These are phyloP conservation scores for Brettanomyces naardenensis DNA, from an alignment of 805 yeast species.

Conservation along the genomic window DNA sequence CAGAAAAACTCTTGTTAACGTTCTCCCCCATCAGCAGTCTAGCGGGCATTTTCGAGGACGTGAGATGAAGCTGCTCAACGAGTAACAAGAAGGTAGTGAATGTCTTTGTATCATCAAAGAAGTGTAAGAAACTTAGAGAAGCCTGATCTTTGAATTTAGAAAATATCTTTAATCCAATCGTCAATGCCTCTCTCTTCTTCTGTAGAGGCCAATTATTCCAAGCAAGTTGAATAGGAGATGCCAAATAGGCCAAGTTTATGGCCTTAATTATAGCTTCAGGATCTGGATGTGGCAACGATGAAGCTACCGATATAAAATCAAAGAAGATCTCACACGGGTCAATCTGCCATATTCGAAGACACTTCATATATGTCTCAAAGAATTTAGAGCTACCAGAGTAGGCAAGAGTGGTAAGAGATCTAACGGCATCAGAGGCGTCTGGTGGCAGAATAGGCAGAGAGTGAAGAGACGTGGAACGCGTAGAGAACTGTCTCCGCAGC, in stretches of 20 bases:
- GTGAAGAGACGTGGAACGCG: not conserved
- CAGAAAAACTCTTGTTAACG: constrained; percentile 6
- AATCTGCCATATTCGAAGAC: constrained; percentile 25
- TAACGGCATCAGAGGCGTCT: constrained; percentile 5
- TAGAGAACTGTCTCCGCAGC: constrained; percentile 4
- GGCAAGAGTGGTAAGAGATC: constrained; percentile 10
- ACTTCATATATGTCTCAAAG: constrained; percentile 19
- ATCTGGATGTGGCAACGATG: constrained; percentile 6
- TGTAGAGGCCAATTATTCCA: constrained; percentile 20
- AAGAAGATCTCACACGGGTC: constrained; percentile 22
- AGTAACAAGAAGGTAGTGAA: constrained; percentile 16
- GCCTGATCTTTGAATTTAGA: not conserved
- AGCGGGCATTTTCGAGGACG: constrained; percentile 7
- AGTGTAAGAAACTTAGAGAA: constrained; percentile 6
- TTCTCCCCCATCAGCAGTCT: constrained; percentile 8
- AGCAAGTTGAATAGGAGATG: constrained; percentile 18
- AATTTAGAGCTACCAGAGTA: constrained; percentile 16
- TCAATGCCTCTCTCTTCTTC: constrained; percentile 6
- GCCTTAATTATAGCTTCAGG: constrained; percentile 15
- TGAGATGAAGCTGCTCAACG: constrained; percentile 12
- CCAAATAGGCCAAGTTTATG: constrained; percentile 17
- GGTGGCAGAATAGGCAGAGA: constrained; percentile 6
- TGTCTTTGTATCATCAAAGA: constrained; percentile 14
- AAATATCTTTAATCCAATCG: not conserved
- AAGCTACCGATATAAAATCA: constrained; percentile 8